Percentiles rank a stretch among this genome's conserved stretches.
These are phyloP conservation scores for Hymenotorrendiella dingleyae DNA, from an alignment of 2,329 filamentous ascomycete species.

Conservation along the genomic window DNA sequence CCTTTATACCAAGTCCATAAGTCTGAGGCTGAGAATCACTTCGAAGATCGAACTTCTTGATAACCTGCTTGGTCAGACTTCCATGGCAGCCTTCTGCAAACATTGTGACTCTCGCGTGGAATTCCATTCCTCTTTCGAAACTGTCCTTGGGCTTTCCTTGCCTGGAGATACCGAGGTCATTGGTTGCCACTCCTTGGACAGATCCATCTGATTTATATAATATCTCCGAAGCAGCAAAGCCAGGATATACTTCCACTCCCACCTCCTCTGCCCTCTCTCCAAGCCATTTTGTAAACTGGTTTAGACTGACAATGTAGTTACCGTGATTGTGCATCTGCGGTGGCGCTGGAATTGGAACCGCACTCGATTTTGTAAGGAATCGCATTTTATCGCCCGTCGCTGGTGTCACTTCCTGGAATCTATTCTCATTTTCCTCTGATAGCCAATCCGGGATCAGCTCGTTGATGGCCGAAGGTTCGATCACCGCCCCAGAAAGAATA, in stretches of 20 bases:
- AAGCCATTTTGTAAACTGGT: slow-evolving; percentile 92
- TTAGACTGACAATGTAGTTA: slow-evolving; percentile 95
- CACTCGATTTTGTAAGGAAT: slow-evolving; percentile 76
- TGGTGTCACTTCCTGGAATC: slow-evolving; percentile 82
- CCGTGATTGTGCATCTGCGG: slow-evolving; percentile 98
- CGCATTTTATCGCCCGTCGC: slow-evolving; percentile 84
- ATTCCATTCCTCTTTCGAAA: slow-evolving; percentile 98
- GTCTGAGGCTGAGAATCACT: slow-evolving; percentile 89
- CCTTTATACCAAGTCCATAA: slow-evolving; percentile 90
- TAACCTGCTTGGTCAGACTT: slow-evolving; percentile 88
- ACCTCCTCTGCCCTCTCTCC: slow-evolving; percentile 94
- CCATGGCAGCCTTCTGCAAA: slow-evolving; percentile 96
- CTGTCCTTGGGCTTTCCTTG: slow-evolving; percentile 80
- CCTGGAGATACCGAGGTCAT: slow-evolving; percentile 80
- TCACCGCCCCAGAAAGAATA: slow-evolving; percentile 91
- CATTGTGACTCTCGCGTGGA: slow-evolving; percentile 84
- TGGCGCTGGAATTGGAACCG: slow-evolving; percentile 78
- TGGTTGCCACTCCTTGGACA: slow-evolving; percentile 91
- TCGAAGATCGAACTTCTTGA: slow-evolving; percentile 87
- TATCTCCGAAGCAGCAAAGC: slow-evolving; percentile 90
- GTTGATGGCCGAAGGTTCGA: slow-evolving; percentile 80
- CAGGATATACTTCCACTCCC: slow-evolving; percentile 92
- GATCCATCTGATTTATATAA: slow-evolving; percentile 81
- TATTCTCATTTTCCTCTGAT: slow-evolving; percentile 76
- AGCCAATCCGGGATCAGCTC: slow-evolving; percentile 95